Evolutionary conservation across 2,329 filamentous ascomycete species (phyloP), one percentile per base, ranked within the genome.

Genomic region (Venturia carpophila): DNA sequence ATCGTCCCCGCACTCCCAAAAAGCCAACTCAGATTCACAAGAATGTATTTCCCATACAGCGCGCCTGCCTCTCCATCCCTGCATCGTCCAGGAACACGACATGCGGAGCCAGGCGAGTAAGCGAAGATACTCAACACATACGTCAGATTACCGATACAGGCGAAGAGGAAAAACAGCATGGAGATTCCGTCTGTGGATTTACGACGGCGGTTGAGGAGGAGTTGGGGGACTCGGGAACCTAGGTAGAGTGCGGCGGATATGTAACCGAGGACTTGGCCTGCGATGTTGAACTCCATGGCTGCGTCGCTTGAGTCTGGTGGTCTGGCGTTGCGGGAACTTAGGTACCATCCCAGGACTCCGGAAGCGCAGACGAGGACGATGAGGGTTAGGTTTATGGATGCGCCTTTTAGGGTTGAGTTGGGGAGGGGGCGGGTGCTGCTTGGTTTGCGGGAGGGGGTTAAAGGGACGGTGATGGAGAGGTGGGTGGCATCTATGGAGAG

Each of bases 151-250:
- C 94, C 94, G 7, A 97, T 85, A 73, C 93, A 97, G 4, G 94
- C 94, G 74, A 99, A 97, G 27, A 97, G 80, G 79, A 97, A 97
- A 78, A 97, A 99, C 10, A 97, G 83, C 78, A 97, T 87, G 69
- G 90, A 93, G 24, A 99, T 88, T 3, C 94, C 94, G 65, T 97
- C 92, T 0, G 92, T 97, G 52, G 88, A 92, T 78, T 96, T 96
- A 68, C 94, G 88, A 24, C 90, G 86, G 79, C 91, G 96, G 76
- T 97, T 99, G 64, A 97, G 84, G 10, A 97, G 81, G 1, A 99
- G 82, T 78, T 99, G 94, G 0, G 94, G 94, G 9, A 97, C 77
- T 9, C 94, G 88, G 0, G 90, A 94, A 24, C 91, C 91, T 13
- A 97, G 89, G 73, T 99, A 97, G 5, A 97, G 82, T 0, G 85